Percentiles rank a stretch among this genome's conserved stretches.
phyloP scores from a whole-genome alignment of 768 basidiomycete species.

The Termitomyces sp. region DNA sequence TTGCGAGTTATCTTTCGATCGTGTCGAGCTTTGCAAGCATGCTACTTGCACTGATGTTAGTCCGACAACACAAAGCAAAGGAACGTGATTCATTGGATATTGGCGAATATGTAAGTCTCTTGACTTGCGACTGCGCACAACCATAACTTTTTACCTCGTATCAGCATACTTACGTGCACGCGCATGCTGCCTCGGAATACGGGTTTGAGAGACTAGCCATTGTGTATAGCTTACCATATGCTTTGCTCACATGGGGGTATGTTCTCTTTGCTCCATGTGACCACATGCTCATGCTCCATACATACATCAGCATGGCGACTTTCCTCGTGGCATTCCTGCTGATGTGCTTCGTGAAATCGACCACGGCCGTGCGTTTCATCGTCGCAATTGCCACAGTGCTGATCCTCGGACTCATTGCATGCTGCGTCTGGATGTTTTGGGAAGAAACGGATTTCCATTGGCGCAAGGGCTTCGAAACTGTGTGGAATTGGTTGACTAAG shows the following conservation, averaged over 20 bases:
- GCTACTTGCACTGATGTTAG: conserved; percentile 42
- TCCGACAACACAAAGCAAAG: conserved; percentile 39
- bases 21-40: conserved; percentile 41
- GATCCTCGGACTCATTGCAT: not conserved
- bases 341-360: conserved; percentile 3
- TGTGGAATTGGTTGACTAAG: not conserved
- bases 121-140: not conserved
- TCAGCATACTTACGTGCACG: conserved; percentile 2
- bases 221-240: conserved; percentile 12
- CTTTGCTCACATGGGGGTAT: conserved; percentile 11
- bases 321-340: conserved; percentile 7
- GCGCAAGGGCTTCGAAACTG: too few relatives aligned
- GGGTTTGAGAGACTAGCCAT: conserved; percentile 6
- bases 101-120: conserved; percentile 1
- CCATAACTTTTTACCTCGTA: not conserved
- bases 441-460: not conserved
- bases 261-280: not conserved
- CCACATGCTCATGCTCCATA: not conserved
- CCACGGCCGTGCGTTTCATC: not conserved
- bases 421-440: conserved; percentile 7
- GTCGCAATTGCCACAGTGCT: not conserved
- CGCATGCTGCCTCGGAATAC: conserved; percentile 2
- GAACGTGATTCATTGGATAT: conserved; percentile 25
- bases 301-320: not conserved
- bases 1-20: conserved; percentile 44